Evolutionary conservation across 495 filamentous ascomycete genomes (phyloP), one percentile per base, ranked within the genome.

Genomic region (Aspergillus homomorphus): DNA sequence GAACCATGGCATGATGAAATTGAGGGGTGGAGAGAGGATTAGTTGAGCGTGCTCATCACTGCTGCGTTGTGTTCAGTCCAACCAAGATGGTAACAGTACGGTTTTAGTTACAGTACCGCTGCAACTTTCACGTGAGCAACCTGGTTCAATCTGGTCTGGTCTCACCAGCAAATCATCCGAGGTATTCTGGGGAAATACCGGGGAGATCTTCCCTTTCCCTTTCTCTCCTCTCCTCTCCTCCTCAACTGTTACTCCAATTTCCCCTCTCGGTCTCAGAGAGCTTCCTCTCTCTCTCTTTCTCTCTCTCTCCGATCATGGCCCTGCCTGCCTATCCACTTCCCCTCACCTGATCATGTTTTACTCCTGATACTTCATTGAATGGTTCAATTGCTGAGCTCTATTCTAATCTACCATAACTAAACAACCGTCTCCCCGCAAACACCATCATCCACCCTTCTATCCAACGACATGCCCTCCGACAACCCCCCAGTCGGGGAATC

Each of bases 401-500:
- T 18, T 18, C n/a, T n/a, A n/a, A n/a, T n/a, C n/a, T n/a, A n/a
- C n/a, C n/a, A n/a, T n/a, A n/a, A n/a, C n/a, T n/a, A n/a, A n/a
- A n/a, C n/a, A n/a, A 52, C 28, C 62, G 21, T 56, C 12, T 24
- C 20, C 38, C 50, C 43, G 18, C 50, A 58, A 54, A 60, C 56
- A 48, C 41, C 20, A 52, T 42, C 42, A 22, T 50, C 19, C 24
- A 58, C 58, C 18, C 57, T n/a, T 53, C 49, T 22, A 30, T 42
- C 60, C 44, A 45, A 15, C 43, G 68, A 45, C 41, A 79, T 77
- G 74, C 61, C 75, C 48, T 63, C 72, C 24, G 60, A 70, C 14
- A 77, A 77, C 57, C 45, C 71, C 20, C 52, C 66, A 41, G 60
- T 72, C 24, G 58, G 61, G 33, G 62, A 72, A n/a, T 73, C 86